Evolutionary conservation across 495 filamentous ascomycete species (phyloP).

Genomic region (Bryoglossum gracile): DNA sequence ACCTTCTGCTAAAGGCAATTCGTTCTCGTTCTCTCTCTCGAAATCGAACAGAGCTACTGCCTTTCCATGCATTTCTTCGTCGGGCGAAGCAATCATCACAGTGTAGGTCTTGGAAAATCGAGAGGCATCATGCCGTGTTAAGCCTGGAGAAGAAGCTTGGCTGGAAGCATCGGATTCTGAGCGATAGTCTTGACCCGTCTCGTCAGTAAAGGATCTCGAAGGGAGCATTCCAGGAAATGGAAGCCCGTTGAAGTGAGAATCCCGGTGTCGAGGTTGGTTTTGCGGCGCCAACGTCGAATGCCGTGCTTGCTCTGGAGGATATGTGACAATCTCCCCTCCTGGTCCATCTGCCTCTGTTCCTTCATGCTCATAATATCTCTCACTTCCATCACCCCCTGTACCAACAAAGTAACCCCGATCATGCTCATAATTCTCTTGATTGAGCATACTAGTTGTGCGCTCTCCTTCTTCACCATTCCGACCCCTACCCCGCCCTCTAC

Average conservation of each 20-base stretch:
- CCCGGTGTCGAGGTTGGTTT: conserved; percentile 29
- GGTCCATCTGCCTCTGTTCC: conserved; percentile 63
- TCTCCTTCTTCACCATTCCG: conserved; percentile 31
- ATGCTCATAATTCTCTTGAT: conserved; percentile 35
- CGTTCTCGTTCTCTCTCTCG: conserved; percentile 89
- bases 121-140: conserved; percentile 48
- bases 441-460: conserved; percentile 34
- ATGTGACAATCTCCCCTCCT: conserved; percentile 74
- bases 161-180: conserved; percentile 55
- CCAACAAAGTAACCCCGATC: conserved; percentile 60
- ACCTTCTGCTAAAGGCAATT: conserved; percentile 85
- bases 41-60: conserved; percentile 96
- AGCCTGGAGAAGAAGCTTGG: conserved; percentile 42
- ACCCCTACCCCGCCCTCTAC: conserved; percentile 37
- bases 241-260: too few species aligned
- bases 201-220: conserved; percentile 48
- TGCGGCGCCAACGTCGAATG: conserved; percentile 40
- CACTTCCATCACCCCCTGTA: conserved; percentile 58
- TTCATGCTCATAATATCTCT: conserved; percentile 70
- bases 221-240: conserved; percentile 30
- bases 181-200: conserved; percentile 39
- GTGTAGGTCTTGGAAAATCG: conserved; percentile 85
- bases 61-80: conserved; percentile 97
- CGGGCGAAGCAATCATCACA: conserved; percentile 89
- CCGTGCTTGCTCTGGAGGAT: conserved; percentile 57